Evolutionary conservation across 2,329 filamentous ascomycete species (phyloP).

Genomic region (Cladobotryum protrusum): DNA sequence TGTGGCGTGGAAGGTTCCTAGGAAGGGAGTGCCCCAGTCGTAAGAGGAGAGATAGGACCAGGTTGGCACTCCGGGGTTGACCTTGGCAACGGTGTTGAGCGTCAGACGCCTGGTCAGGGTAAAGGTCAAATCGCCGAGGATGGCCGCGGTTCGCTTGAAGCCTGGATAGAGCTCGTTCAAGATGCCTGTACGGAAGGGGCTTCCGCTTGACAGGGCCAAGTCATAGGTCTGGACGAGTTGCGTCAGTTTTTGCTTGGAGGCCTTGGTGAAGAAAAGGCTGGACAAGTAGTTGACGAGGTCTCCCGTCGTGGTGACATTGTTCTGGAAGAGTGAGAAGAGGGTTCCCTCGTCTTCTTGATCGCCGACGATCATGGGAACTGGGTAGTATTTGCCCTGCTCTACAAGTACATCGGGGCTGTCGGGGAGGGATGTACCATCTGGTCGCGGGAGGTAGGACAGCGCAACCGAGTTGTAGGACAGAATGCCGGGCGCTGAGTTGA

Average conservation of each 20-base stretch:
- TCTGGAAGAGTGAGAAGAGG: conserved; percentile 63
- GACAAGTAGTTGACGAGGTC: conserved; percentile 57
- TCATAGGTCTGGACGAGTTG: conserved; percentile 58
- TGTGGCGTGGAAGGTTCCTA: conserved; percentile 70
- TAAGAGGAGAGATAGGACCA: conserved; percentile 76
- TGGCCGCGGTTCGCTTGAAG: conserved; percentile 69
- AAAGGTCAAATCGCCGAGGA: conserved; percentile 70
- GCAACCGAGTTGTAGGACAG: conserved; percentile 62
- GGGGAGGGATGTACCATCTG: conserved; percentile 58
- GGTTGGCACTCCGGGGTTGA: conserved; percentile 52
- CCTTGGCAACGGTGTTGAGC: conserved; percentile 40
- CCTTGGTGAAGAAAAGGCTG: conserved; percentile 52
- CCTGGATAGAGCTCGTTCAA: conserved; percentile 70
- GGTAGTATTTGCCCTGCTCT: conserved; percentile 40
- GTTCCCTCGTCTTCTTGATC: conserved; percentile 79
- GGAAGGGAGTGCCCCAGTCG: conserved; percentile 60
- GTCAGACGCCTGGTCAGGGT: conserved; percentile 63
- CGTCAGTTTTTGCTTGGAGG: conserved; percentile 44
- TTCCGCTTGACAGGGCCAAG: conserved; percentile 49
- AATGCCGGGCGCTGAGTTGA: conserved; percentile 63
- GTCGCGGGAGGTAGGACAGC: conserved; percentile 67
- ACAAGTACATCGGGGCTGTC: conserved; percentile 57
- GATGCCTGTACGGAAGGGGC: conserved; percentile 63
- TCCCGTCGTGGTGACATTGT: conserved; percentile 57
- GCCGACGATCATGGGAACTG: conserved; percentile 53